phyloP scores from a whole-genome alignment of 208 protist species.

The Novymonas esmeraldas region DNA sequence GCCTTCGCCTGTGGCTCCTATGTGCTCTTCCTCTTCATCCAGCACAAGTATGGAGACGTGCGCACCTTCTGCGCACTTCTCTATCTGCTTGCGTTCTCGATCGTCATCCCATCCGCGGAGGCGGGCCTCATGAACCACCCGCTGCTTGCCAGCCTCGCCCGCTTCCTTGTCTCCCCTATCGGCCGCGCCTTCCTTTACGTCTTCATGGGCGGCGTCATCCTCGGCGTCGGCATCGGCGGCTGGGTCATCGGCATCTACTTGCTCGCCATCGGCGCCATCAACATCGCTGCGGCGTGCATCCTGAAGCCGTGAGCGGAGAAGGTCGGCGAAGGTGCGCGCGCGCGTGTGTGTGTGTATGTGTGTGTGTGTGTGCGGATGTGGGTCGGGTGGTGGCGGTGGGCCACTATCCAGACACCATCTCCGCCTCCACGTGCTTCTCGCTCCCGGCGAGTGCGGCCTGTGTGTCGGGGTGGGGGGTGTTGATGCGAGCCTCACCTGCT shows the following conservation, averaged over 20 bases:
- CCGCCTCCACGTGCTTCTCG: neutral
- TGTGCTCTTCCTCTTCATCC: conserved; percentile 56
- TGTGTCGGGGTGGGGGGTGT: neutral
- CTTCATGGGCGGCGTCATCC: conserved; percentile 74
- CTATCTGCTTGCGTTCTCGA: conserved; percentile 56
- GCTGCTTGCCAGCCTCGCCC: conserved; percentile 42
- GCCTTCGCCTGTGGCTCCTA: conserved; percentile 64
- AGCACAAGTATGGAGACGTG: conserved; percentile 12
- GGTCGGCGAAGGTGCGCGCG: neutral
- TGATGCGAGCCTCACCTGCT: no score
- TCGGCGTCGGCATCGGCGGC: conserved; percentile 47
- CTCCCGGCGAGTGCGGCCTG: neutral
- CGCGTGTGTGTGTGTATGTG: neutral
- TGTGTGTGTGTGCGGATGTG: neutral
- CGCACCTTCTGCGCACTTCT: conserved; percentile 49
- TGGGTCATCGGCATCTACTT: conserved; percentile 69
- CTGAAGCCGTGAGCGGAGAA: neutral
- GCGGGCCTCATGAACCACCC: conserved; percentile 53
- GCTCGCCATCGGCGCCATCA: conserved; percentile 57
- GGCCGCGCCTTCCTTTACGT: conserved; percentile 74
- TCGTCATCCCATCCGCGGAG: conserved; percentile 67
- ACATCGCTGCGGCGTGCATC: conserved; percentile 41
- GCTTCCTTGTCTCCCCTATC: conserved; percentile 54
- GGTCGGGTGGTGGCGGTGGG: no score
- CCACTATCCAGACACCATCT: no score